Evolutionary conservation across 139 green algal genomes (phyloP).

Genomic region (Auxenochlorella pyrenoidosa): DNA sequence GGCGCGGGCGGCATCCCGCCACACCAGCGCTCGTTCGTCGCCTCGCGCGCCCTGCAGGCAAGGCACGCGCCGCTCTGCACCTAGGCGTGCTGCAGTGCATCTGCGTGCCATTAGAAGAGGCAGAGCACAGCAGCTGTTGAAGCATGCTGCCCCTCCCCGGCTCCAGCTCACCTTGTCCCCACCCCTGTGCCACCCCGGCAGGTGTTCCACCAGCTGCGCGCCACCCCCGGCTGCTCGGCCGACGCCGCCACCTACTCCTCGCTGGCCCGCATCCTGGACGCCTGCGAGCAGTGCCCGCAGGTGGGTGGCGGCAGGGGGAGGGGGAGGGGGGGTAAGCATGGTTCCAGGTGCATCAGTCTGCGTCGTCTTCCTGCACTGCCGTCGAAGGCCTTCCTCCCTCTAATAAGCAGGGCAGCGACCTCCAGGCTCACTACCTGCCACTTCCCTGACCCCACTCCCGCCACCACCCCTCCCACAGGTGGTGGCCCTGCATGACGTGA

Average conservation of each 20-base stretch:
- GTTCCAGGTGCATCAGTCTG: not conserved
- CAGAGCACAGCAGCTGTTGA: no score
- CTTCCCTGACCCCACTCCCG: not conserved
- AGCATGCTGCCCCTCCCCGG: no score
- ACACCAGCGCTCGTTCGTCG: not conserved
- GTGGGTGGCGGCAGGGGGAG: not conserved
- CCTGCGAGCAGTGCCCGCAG: constrained; percentile 16
- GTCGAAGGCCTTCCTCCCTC: not conserved
- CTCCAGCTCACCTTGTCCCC: no score
- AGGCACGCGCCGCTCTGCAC: not conserved
- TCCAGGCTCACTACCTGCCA: not conserved
- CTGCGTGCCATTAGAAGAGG: no score
- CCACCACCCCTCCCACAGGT: constrained; percentile 15
- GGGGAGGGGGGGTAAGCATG: no score
- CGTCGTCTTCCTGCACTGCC: not conserved
- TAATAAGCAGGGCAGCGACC: not conserved
- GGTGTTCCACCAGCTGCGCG: constrained; percentile 43
- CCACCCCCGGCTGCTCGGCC: not conserved
- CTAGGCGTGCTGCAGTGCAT: no score
- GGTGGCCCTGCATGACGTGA: constrained; percentile 39
- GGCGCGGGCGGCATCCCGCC: not conserved
- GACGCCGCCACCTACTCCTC: constrained; percentile 23
- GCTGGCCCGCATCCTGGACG: constrained; percentile 31
- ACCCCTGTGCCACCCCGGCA: not conserved
- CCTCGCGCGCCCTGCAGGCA: constrained; percentile 28